phyloP scores from a whole-genome alignment of 345 rosid species.

The Pistacia vera region DNA sequence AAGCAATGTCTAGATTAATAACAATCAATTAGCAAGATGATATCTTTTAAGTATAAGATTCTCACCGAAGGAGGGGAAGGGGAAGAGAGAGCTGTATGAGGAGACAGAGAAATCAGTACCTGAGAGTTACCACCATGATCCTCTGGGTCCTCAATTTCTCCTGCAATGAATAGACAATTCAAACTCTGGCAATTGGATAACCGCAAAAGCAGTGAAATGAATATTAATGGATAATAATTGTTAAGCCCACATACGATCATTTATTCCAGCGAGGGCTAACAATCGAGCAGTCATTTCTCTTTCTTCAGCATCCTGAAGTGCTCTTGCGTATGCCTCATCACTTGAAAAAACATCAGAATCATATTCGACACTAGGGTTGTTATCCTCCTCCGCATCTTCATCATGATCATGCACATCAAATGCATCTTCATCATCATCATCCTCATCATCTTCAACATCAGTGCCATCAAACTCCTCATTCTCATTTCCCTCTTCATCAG shows the following conservation, averaged over 20 bases:
- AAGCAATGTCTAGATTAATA: neutral
- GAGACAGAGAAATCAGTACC: constrained; percentile 40
- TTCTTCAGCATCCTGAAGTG: constrained; percentile 92
- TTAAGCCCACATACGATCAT: constrained; percentile 49
- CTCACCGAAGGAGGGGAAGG: neutral
- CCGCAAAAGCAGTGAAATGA: neutral
- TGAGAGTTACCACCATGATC: constrained; percentile 58
- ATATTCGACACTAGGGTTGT: constrained; percentile 38
- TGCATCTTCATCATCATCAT: constrained; percentile 46
- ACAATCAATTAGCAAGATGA: neutral
- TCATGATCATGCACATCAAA: constrained; percentile 56
- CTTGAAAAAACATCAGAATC: constrained; percentile 61
- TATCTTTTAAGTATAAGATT: no score
- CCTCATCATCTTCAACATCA: constrained; percentile 33
- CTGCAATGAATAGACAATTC: constrained; percentile 44
- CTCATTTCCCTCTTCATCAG: no score
- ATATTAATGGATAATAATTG: constrained; percentile 3
- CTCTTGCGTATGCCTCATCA: constrained; percentile 93
- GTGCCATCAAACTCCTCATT: constrained; percentile 33
- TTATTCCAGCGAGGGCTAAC: constrained; percentile 71
- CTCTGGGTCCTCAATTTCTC: constrained; percentile 53
- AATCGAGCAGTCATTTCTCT: constrained; percentile 81
- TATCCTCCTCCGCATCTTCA: constrained; percentile 34
- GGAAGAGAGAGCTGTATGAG: neutral
- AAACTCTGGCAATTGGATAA: constrained; percentile 4